These are phyloP conservation scores for Kodamaea ohmeri DNA, from an alignment of 1,139 yeast genomes.

Conservation along the genomic window DNA sequence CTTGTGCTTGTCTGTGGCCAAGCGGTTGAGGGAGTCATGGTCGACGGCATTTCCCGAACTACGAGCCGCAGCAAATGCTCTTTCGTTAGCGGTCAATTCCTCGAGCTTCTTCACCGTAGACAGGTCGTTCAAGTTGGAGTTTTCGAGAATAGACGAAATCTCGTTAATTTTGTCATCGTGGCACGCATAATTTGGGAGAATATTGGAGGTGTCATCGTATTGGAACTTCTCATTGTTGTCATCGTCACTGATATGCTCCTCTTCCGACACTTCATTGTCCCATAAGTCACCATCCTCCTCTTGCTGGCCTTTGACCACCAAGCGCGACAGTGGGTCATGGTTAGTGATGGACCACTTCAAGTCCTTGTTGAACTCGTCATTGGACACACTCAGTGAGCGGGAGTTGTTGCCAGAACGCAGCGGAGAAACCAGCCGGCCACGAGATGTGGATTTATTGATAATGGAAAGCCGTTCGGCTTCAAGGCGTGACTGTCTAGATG, in stretches of 20 bases:
- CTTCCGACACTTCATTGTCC: conserved; percentile 54
- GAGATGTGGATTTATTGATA: conserved; percentile 38
- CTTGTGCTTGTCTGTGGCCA: conserved; percentile 39
- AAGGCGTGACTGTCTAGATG: conserved; percentile 38
- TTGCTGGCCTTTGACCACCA: conserved; percentile 19
- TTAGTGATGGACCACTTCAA: conserved; percentile 49
- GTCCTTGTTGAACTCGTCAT: conserved; percentile 38
- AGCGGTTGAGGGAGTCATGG: conserved; percentile 36
- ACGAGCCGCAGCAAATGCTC: conserved; percentile 60
- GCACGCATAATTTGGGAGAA: conserved; percentile 57
- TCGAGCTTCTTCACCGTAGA: conserved; percentile 49
- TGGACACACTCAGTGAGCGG: conserved; percentile 38
- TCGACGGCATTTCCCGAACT: conserved; percentile 50
- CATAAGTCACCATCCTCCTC: conserved; percentile 26
- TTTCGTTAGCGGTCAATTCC: conserved; percentile 56
- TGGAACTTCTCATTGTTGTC: conserved; percentile 56
- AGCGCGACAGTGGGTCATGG: conserved; percentile 61
- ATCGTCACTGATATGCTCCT: conserved; percentile 65
- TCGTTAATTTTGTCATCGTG: conserved; percentile 46
- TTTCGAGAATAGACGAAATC: conserved; percentile 44
- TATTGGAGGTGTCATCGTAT: conserved; percentile 60
- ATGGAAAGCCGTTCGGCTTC: conserved; percentile 47
- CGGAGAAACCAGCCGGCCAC: conserved; percentile 44
- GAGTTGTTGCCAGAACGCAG: conserved; percentile 27
- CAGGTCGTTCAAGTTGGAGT: conserved; percentile 40